Base-by-base conservation (phyloP, 257 asterid genomes). In the Capsicum chinense region DNA sequence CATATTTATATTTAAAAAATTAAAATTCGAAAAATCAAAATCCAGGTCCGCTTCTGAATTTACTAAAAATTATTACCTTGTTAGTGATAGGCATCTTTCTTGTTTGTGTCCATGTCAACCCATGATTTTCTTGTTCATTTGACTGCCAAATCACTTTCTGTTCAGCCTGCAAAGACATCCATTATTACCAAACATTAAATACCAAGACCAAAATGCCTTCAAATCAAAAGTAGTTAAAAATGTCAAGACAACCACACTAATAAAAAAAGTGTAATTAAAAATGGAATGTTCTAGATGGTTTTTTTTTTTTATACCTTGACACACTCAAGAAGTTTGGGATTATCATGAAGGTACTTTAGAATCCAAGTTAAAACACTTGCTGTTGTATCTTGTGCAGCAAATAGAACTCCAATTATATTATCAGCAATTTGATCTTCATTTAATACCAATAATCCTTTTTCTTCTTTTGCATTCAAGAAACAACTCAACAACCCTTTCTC, bases 381-480 rank as follows among this genome's bases (percentile, higher is more conserved):
- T 0, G 98, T 95, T 0, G 99, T 95, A 74, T 95, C 98, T 81
- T 94, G 97, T 1, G 99, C 99, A 0, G 99, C 99, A 48, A 95
- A 95, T 17, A 95, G 91, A 13, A 92, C 95, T 78, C 99, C 99
- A 16, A 94, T 95, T 44, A 95, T 90, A 87, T 95, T 95, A 70
- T 95, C 99, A 4, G 93, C 93, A 21, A 94, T 92, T 78, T 93
- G 94, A 48, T 92, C 96, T 16, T 91, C 95, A 11, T 86, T 89
- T 44, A 95, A 89, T 37, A 54, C 57, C 83, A 69, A 84, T 2
- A 64, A 84, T 8, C 91, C 92, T 0, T 88, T 89, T 0, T 89
- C 93, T 81, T 90, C 91, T 82, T 86, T 90, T 6, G 83, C 89
- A 47, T 87, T 89, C 82, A 93, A 62, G 67, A 94, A 58, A 86